Evolutionary conservation across 78 protist species (phyloP), one percentile per base, ranked within the genome.

Genomic region (Tieghemostelium lacteum): DNA sequence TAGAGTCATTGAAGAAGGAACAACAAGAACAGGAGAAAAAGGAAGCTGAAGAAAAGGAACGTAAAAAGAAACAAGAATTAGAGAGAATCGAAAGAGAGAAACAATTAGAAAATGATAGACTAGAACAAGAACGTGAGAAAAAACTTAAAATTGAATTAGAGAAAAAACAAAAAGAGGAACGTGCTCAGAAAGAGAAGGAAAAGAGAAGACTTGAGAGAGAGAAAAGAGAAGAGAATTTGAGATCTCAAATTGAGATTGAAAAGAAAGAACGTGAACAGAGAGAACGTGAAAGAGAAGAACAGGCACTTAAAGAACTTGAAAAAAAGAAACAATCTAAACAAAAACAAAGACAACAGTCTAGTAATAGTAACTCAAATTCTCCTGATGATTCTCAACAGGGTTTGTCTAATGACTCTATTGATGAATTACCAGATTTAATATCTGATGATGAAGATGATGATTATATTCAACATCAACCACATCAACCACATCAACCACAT

Each of bases 31-130:
- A 39, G 5, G 89, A 80, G 42, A 40, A 67, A 50, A 57, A 49
- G 2, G 89, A 80, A 42, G 49, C 19, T 16, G 89, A 80, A 29
- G 89, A 80, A 69, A 50, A 40, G 20, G 89, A 80, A 58, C 20
- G 33, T 14, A 28, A 69, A 37, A 50, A 55, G 39, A 49, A 58
- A 39, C 5, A 33, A 6, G 89, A 80, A 31, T 2, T 58, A 1
- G 89, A 80, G 19, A 16, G 77, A 16, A 14, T 55, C 0, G 78
- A 80, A 42, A 49, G 42, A 39, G 76, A 69, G 42, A 49, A 67
- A 40, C 12, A 8, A 36, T 28, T 67, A 31, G 89, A 80, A 42
- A 24, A 5, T 8, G 89, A 80, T 40, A 66, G 89, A 80, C 8
- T 36, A 3, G 78, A 80, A 50, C 45, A 50, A 31, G 76, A 70